Evolutionary conservation across 2,329 filamentous ascomycete genomes (phyloP).

Genomic region (Arthrinium phaeospermum): DNA sequence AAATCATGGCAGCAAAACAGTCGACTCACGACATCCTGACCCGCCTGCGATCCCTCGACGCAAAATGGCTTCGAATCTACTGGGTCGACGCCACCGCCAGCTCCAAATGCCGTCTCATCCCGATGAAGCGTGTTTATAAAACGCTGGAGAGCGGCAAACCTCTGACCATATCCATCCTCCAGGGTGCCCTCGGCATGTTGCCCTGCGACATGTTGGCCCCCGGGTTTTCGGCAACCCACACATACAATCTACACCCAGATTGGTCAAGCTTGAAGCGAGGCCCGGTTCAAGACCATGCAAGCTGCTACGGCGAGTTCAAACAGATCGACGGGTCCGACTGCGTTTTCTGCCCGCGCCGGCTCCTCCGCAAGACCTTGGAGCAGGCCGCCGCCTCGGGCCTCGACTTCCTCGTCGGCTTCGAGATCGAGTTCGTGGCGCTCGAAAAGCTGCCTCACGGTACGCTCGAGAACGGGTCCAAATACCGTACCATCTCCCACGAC

Average conservation of each 20-base stretch:
- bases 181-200: constrained; percentile 68
- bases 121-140: constrained; percentile 61
- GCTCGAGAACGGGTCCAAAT: constrained; percentile 24
- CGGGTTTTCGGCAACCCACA: constrained; percentile 62
- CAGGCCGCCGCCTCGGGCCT: constrained; percentile 58
- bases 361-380: constrained; percentile 61
- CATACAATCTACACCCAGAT: constrained; percentile 71
- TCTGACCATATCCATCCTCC: constrained; percentile 62
- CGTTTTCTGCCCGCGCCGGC: constrained; percentile 67
- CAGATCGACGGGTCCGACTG: constrained; percentile 56
- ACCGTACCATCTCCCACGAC: constrained; percentile 54
- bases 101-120: constrained; percentile 70
- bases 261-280: constrained; percentile 65
- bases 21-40: not conserved
- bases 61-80: constrained; percentile 73
- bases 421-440: constrained; percentile 80
- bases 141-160: constrained; percentile 43
- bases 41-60: constrained; percentile 25
- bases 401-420: constrained; percentile 74
- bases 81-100: constrained; percentile 80
- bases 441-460: constrained; percentile 38
- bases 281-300: constrained; percentile 65
- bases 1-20: not conserved
- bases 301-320: constrained; percentile 68
- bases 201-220: constrained; percentile 67